phyloP scores from a whole-genome alignment of 1,284 basidiomycete genomes.

The Ganoderma lingzhi region DNA sequence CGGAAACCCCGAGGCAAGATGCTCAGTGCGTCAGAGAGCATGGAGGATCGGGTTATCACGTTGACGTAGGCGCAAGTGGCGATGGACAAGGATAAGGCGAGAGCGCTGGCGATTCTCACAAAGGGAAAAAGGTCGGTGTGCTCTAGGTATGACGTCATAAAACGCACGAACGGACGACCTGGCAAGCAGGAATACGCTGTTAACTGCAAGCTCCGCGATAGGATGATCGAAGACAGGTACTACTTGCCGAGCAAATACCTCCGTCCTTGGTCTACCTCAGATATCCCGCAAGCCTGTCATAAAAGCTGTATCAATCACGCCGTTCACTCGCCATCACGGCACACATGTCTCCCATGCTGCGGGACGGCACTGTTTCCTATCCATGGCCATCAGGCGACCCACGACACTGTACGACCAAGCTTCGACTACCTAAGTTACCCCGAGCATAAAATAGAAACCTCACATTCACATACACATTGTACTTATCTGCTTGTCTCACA shows the following conservation, averaged over 20 bases:
- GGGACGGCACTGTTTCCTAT: background rate
- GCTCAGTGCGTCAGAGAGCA: conserved; percentile 25
- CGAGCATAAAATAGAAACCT: background rate
- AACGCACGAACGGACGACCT: background rate
- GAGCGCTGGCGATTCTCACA: conserved; percentile 30
- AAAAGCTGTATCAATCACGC: no score
- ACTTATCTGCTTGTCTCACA: background rate
- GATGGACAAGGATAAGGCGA: conserved; percentile 17
- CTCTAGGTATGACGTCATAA: background rate
- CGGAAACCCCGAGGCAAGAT: conserved; percentile 29
- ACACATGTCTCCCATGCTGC: background rate
- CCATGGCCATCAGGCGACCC: background rate
- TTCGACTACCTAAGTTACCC: background rate
- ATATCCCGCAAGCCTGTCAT: background rate
- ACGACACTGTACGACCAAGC: background rate
- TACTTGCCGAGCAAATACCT: conserved; percentile 21
- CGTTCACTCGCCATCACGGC: background rate
- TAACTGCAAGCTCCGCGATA: conserved; percentile 23
- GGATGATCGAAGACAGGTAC: conserved; percentile 12
- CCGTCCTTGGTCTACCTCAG: background rate
- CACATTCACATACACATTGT: background rate
- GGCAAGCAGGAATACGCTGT: conserved; percentile 20
- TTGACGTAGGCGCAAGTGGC: conserved; percentile 11
- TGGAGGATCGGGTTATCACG: conserved; percentile 12
- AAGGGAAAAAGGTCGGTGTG: background rate